A percentile compares a stretch with the other conserved stretches of the same genome.
Evolutionary conservation across 495 filamentous ascomycete species (phyloP).

Genomic region (Penicillium arizonense): DNA sequence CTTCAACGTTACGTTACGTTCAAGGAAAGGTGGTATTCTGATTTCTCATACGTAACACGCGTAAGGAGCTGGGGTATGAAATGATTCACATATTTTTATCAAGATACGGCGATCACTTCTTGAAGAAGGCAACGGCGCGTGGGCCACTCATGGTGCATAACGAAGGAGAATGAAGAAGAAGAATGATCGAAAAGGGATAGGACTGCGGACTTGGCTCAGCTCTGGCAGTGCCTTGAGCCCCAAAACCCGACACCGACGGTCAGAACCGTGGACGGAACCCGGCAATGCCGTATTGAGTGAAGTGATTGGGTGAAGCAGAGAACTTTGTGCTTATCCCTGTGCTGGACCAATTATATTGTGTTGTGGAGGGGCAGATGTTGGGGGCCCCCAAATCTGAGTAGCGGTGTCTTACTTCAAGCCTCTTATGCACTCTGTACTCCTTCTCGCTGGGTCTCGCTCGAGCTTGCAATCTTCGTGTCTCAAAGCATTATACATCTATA

Average conservation of each 20-base stretch:
- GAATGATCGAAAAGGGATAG: not conserved
- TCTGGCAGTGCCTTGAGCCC: not conserved
- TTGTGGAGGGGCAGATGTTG: not conserved
- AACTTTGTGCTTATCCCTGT: slow-evolving; percentile 11
- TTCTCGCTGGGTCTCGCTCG: no score
- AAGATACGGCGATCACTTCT: not conserved
- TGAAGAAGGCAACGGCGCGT: not conserved
- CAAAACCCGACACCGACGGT: slow-evolving; percentile 26
- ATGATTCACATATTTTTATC: not conserved
- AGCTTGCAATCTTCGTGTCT: no score
- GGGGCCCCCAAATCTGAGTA: slow-evolving; percentile 15
- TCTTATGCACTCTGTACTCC: not conserved
- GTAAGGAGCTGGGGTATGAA: not conserved
- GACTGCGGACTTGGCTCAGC: slow-evolving; percentile 2
- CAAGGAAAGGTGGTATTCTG: slow-evolving; percentile 1
- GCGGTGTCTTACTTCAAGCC: slow-evolving; percentile 20
- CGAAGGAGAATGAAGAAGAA: not conserved
- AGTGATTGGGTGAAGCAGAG: slow-evolving; percentile 10
- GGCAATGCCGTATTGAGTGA: not conserved
- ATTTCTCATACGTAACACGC: not conserved
- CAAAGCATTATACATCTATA: no score
- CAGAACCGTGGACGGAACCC: slow-evolving; percentile 13
- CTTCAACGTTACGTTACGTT: slow-evolving; percentile 1
- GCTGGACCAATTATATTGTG: slow-evolving; percentile 13
- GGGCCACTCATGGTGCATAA: no score